Conservation (phyloP, 2,329 filamentous ascomycete species). For the Penicillium italicum region DNA sequence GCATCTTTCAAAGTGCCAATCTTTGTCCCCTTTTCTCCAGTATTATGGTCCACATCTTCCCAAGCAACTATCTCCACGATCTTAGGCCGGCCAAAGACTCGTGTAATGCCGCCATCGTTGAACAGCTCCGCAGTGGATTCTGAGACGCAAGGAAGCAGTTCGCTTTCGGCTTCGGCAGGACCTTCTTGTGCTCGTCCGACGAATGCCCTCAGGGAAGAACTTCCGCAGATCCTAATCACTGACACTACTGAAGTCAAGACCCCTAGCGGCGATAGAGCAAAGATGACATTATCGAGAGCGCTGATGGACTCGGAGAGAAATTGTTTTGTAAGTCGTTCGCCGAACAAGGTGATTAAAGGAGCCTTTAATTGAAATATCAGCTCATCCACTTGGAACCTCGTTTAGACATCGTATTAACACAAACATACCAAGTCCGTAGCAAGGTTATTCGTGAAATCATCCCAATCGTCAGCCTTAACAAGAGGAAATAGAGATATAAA, state of each 20-base stretch:
- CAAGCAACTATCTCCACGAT: constrained; percentile 42
- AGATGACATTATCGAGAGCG: constrained; percentile 44
- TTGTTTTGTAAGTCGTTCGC: constrained; percentile 48
- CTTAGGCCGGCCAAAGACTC: constrained; percentile 35
- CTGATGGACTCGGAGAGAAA: constrained; percentile 46
- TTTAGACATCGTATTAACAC: background rate
- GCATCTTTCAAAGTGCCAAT: constrained; percentile 31
- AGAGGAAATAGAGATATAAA: constrained; percentile 18
- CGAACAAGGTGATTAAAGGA: constrained; percentile 43
- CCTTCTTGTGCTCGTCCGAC: constrained; percentile 48
- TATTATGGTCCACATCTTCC: constrained; percentile 40
- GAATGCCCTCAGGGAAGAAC: constrained; percentile 43
- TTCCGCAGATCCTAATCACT: constrained; percentile 47
- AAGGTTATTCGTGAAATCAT: constrained; percentile 41
- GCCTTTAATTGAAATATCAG: constrained; percentile 19
- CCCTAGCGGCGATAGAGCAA: constrained; percentile 48
- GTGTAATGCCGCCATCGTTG: constrained; percentile 41
- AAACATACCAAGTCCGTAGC: constrained; percentile 37
- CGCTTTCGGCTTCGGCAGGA: constrained; percentile 39
- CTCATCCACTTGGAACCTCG: background rate
- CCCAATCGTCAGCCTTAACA: constrained; percentile 32
- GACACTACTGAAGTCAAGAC: constrained; percentile 46
- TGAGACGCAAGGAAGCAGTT: constrained; percentile 49
- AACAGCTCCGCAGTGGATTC: constrained; percentile 47
- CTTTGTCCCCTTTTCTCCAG: constrained; percentile 16